Evolutionary conservation across 2,329 filamentous ascomycete species (phyloP), one percentile per base, ranked within the genome.

Genomic region (Penicillium paneum): DNA sequence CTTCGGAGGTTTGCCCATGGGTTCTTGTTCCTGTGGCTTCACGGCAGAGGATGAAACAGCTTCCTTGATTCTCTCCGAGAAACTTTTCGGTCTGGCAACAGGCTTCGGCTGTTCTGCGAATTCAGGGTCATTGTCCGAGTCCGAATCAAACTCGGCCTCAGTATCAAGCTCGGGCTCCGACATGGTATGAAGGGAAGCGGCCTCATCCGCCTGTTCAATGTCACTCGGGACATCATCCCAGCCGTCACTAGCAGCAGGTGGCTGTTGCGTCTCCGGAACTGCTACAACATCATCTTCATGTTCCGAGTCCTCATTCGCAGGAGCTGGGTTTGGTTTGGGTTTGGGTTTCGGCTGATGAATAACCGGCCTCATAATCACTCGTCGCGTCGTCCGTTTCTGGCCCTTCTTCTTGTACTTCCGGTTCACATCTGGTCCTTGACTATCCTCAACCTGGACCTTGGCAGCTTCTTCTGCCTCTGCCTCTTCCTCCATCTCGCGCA

Each of bases 331-430:
- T 10, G 64, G 61, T 42, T 62, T 59, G 5, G 64, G 49, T 44
- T 68, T 65, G 5, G 64, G 49, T 45, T 68, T 65, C 3, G 66
- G 58, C 44, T 68, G 70, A 32, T 71, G 63, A 29, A 69, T 60
- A 3, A 72, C 69, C 1, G 77, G 77, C 43, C 71, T 74, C 69
- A 79, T 77, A 35, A 64, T 69, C 12, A 76, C 73, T 43, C 72
- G 64, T 48, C 74, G 70, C 1, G 78, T 80, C 6, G 76, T 78
- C 43, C 78, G 69, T 58, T 80, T 80, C 57, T 79, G 78, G 2
- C 76, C 77, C 60, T 75, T 78, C 66, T 79, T 79, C 64, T 77
- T 79, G 64, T 70, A 78, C n/a, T 55, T 49, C 6, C 40, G 34
- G n/a, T 58, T 54, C 11, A 51, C 26, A 3, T 41, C 59, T 5